Evolutionary conservation across 2,329 filamentous ascomycete species (phyloP).

Genomic region (Phoma sp.): DNA sequence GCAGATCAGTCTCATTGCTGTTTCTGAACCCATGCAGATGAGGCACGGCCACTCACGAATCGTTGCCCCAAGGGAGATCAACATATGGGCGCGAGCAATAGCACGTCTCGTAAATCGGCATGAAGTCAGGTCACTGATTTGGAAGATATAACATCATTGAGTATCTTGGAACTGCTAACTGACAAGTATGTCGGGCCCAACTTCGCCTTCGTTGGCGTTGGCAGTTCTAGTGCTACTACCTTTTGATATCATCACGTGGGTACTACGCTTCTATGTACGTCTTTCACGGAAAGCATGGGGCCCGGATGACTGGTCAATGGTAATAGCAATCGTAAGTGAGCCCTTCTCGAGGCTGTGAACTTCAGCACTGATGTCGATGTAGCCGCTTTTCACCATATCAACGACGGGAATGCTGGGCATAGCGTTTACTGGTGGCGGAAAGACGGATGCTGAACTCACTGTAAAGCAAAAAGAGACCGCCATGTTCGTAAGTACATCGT

Average conservation of each 20-base stretch:
- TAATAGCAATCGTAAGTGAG: slow-evolving; percentile 19
- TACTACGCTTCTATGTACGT: slow-evolving; percentile 23
- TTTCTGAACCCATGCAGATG: background rate
- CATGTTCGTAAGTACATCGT: slow-evolving; percentile 22
- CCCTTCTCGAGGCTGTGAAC: background rate
- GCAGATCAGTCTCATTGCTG: background rate
- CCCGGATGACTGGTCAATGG: slow-evolving; percentile 40
- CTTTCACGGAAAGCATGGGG: slow-evolving; percentile 32
- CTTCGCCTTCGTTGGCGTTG: slow-evolving; percentile 16
- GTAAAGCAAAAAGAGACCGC: slow-evolving; percentile 12
- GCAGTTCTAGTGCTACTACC: slow-evolving; percentile 16
- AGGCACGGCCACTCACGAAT: background rate
- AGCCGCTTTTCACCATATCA: slow-evolving; percentile 19
- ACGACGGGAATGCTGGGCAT: slow-evolving; percentile 20
- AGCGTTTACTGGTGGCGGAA: slow-evolving; percentile 21
- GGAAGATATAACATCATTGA: background rate
- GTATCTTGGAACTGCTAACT: no score
- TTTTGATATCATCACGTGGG: slow-evolving; percentile 19
- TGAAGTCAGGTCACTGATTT: background rate
- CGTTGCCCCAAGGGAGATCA: background rate
- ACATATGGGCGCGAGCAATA: background rate
- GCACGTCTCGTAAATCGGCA: background rate
- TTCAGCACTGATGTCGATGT: background rate
- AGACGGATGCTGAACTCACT: slow-evolving; percentile 11
- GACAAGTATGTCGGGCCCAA: slow-evolving; percentile 11